A percentile compares a stretch with the other conserved stretches of the same genome.
Conservation (phyloP, 768 basidiomycete genomes). For the Lentinula guzmanii region DNA sequence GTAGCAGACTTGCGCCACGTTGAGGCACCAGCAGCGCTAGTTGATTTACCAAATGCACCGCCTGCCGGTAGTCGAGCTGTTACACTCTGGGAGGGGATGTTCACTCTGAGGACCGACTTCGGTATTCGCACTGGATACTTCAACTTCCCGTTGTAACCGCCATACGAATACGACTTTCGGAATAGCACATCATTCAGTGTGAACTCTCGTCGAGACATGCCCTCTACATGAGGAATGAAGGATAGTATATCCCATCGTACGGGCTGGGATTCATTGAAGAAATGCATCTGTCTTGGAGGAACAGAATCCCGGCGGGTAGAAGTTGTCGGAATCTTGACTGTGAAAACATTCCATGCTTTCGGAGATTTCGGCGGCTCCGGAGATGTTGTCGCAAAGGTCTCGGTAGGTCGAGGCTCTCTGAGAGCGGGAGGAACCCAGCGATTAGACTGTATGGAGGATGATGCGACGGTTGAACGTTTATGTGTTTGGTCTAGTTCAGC, state of each 20-base stretch:
- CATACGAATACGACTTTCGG: constrained; percentile 22
- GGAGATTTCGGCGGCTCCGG: constrained; percentile 45
- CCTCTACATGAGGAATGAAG: constrained; percentile 65
- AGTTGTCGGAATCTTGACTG: constrained; percentile 43
- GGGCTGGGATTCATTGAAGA: constrained; percentile 32
- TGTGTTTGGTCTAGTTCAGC: constrained; percentile 18
- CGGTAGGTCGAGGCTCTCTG: constrained; percentile 32
- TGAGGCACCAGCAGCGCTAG: constrained; percentile 6
- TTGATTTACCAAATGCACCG: constrained; percentile 10
- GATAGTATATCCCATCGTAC: constrained; percentile 63
- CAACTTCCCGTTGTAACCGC: constrained; percentile 29
- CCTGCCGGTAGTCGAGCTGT: not conserved
- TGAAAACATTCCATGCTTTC: constrained; percentile 27
- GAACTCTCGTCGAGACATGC: constrained; percentile 55
- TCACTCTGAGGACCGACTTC: constrained; percentile 16
- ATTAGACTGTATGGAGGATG: constrained; percentile 21
- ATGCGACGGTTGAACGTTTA: constrained; percentile 14
- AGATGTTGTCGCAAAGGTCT: constrained; percentile 41
- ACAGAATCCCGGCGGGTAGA: constrained; percentile 38
- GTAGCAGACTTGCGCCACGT: constrained; percentile 9
- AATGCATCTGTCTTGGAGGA: constrained; percentile 39
- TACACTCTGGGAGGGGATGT: not conserved
- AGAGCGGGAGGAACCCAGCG: constrained; percentile 58
- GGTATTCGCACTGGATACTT: constrained; percentile 39
- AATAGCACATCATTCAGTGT: constrained; percentile 65